Percentiles rank a stretch among this genome's conserved stretches.
These are phyloP conservation scores for Claviceps cyperi DNA, from an alignment of 2,329 filamentous ascomycete genomes.

Conservation along the genomic window DNA sequence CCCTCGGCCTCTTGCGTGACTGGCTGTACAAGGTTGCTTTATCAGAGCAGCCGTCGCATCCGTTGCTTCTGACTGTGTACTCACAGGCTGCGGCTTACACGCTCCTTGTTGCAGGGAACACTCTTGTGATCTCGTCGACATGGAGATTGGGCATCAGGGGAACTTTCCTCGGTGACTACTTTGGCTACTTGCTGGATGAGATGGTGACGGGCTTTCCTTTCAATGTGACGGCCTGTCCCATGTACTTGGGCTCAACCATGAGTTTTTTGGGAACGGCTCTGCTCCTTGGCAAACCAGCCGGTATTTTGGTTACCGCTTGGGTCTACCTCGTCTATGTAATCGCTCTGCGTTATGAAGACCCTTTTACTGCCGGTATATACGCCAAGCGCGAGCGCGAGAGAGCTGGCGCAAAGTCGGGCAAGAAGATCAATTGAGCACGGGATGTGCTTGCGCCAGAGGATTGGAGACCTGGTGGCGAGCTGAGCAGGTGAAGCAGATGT, in stretches of 20 bases:
- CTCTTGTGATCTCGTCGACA: conserved; percentile 77
- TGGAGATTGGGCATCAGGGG: conserved; percentile 87
- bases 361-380: conserved; percentile 88
- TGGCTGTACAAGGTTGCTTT: conserved; percentile 76
- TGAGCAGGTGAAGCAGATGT: too few relatives aligned
- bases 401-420: conserved; percentile 29
- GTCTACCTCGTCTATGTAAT: conserved; percentile 68
- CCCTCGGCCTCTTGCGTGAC: conserved; percentile 78
- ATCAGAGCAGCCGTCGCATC: conserved; percentile 58
- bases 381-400: conserved; percentile 59
- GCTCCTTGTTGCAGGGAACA: conserved; percentile 63
- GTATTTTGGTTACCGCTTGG: conserved; percentile 58
- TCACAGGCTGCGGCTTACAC: conserved; percentile 51
- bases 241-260: conserved; percentile 92
- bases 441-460: not conserved
- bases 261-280: conserved; percentile 83
- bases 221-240: conserved; percentile 77
- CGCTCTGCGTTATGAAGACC: conserved; percentile 78
- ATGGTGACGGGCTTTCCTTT: conserved; percentile 95
- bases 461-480: not conserved
- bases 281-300: conserved; percentile 75
- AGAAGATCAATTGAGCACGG: conserved; percentile 34
- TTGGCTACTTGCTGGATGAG: conserved; percentile 91
- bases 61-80: conserved; percentile 47
- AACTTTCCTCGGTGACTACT: conserved; percentile 96